Percentiles rank a stretch among this genome's conserved stretches.
phyloP scores from a whole-genome alignment of 495 filamentous ascomycete species.

The Stereocaulon alpinum region DNA sequence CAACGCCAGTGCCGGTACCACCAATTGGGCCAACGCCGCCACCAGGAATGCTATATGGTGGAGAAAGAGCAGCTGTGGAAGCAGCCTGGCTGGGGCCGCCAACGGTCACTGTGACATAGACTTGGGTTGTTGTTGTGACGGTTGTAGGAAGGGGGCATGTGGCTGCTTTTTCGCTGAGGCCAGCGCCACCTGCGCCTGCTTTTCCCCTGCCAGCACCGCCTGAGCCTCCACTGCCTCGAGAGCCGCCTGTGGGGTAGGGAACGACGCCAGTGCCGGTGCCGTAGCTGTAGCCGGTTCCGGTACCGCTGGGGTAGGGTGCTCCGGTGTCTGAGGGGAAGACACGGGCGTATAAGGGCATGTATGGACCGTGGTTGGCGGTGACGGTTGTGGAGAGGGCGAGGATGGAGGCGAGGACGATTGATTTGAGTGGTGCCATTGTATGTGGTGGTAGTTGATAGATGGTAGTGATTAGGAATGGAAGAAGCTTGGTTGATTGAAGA shows the following conservation, averaged over 20 bases:
- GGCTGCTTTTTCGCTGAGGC: not conserved
- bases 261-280: conserved; percentile 6
- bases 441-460: not conserved
- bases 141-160: conserved; percentile 5
- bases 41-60: conserved; percentile 3
- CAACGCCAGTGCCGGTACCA: conserved; percentile 4
- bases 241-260: not conserved
- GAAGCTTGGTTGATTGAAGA: not conserved
- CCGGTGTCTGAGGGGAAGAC: conserved; percentile 2
- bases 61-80: not conserved
- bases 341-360: conserved; percentile 12
- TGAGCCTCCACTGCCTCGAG: too few relatives aligned
- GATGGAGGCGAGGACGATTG: conserved; percentile 6
- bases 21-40: conserved; percentile 2
- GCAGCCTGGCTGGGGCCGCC: not conserved
- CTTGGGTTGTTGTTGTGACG: not conserved
- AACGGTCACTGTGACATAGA: conserved; percentile 15
- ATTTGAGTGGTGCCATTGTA: conserved; percentile 7
- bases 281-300: not conserved
- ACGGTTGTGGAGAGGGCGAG: conserved; percentile 6
- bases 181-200: not conserved
- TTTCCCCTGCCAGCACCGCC: not conserved
- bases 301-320: not conserved
- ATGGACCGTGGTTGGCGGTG: not conserved
- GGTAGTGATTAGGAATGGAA: not conserved